phyloP scores from a whole-genome alignment of 2,329 filamentous ascomycete species.

The Aulographum hederae region DNA sequence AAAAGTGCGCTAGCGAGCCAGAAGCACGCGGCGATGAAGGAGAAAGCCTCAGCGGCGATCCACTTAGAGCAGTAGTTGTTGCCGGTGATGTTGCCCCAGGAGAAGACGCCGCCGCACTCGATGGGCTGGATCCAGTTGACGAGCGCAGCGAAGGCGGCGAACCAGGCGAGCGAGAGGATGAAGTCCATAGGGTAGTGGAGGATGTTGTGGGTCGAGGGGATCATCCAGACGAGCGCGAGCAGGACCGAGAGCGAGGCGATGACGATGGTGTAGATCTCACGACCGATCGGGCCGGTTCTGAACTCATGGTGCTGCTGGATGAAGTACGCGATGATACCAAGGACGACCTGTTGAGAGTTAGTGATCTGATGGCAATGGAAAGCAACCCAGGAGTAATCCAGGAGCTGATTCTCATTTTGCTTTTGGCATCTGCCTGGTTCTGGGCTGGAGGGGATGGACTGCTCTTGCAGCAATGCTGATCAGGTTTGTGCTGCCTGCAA shows the following conservation, averaged over 20 bases:
- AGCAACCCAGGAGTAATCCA: constrained; percentile 10
- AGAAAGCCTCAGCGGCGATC: constrained; percentile 54
- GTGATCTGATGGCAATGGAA: constrained; percentile 10
- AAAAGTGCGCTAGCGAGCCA: constrained; percentile 50
- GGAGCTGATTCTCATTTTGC: no score
- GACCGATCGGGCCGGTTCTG: constrained; percentile 36
- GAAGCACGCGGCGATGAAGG: constrained; percentile 50
- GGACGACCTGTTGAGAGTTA: constrained; percentile 27
- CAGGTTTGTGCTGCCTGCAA: no score
- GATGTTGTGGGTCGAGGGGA: constrained; percentile 51
- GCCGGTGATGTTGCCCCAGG: constrained; percentile 36
- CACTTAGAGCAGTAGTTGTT: constrained; percentile 44
- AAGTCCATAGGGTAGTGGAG: constrained; percentile 55
- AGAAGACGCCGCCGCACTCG: constrained; percentile 36
- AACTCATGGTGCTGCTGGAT: constrained; percentile 32
- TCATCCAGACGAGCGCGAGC: constrained; percentile 50
- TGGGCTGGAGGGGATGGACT: no score
- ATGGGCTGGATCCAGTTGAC: constrained; percentile 12
- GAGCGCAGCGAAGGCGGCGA: constrained; percentile 45
- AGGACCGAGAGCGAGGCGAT: constrained; percentile 52
- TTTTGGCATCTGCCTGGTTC: no score
- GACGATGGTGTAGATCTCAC: constrained; percentile 60
- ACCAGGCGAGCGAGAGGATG: constrained; percentile 51
- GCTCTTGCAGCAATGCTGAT: no score
- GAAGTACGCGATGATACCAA: constrained; percentile 49